Evolutionary conservation across 768 basidiomycete genomes (phyloP).

Genomic region (Mycena indigotica): DNA sequence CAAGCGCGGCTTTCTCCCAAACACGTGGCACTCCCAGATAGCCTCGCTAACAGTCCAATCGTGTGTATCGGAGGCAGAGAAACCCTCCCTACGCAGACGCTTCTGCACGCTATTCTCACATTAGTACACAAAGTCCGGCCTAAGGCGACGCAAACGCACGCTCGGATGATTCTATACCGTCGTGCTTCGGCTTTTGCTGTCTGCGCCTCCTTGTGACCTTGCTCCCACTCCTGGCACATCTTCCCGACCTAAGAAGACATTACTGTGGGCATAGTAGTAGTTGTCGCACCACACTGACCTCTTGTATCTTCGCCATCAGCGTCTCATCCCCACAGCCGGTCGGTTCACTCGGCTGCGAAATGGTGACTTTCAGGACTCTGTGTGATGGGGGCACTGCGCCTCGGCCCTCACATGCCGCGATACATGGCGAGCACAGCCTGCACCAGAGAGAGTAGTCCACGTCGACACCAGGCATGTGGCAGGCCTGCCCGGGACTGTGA

Average conservation of each 20-base stretch:
- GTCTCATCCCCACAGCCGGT: no score
- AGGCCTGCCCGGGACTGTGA: neutral
- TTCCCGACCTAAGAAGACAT: neutral
- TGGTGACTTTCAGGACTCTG: no score
- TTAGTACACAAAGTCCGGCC: neutral
- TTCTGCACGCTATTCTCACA: neutral
- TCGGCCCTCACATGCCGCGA: no score
- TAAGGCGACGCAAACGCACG: neutral
- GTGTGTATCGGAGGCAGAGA: neutral
- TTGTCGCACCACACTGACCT: neutral
- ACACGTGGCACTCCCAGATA: neutral
- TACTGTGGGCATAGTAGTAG: no score
- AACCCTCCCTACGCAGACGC: neutral
- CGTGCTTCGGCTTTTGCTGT: neutral
- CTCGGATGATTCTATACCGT: neutral
- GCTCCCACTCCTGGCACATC: neutral
- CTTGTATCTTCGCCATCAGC: neutral
- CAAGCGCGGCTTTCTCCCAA: constrained; percentile 5
- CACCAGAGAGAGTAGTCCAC: neutral
- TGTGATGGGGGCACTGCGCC: no score
- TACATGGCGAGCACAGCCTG: no score
- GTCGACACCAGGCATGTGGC: neutral
- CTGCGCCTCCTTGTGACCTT: neutral
- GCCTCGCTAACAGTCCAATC: neutral
- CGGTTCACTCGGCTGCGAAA: no score